phyloP scores from a whole-genome alignment of 169 alveolate species.

The Plasmodium adleri region DNA sequence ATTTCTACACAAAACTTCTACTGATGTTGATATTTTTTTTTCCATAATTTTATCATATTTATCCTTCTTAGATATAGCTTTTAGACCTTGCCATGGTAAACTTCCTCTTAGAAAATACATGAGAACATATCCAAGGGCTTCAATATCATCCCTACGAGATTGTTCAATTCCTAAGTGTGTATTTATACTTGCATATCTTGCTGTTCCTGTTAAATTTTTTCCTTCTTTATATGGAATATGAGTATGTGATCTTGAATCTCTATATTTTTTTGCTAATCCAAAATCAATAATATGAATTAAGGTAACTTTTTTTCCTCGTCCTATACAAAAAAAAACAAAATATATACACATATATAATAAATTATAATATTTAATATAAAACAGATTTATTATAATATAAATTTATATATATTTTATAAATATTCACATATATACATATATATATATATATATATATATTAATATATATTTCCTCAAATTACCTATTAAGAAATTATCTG shows the following conservation, averaged over 20 bases:
- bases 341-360: background rate
- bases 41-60: slow-evolving; percentile 99
- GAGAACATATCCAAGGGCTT: slow-evolving; percentile 98
- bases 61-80: slow-evolving; percentile 96
- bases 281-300: slow-evolving; percentile 95
- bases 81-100: slow-evolving; percentile 99
- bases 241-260: slow-evolving; percentile 96
- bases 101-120: slow-evolving; percentile 98
- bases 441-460: background rate
- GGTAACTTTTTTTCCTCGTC: slow-evolving; percentile 91
- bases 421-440: background rate
- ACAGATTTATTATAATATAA: background rate
- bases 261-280: slow-evolving; percentile 97
- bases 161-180: slow-evolving; percentile 98
- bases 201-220: slow-evolving; percentile 98
- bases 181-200: slow-evolving; percentile 98
- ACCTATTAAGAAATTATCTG: slow-evolving; percentile 97
- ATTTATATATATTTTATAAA: background rate
- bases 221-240: slow-evolving; percentile 99
- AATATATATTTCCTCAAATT: background rate
- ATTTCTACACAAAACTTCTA: slow-evolving; percentile 96
- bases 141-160: slow-evolving; percentile 98
- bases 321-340: slow-evolving; percentile 61
- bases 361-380: background rate
- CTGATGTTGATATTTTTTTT: slow-evolving; percentile 97